Evolutionary conservation across 163 green algal species (phyloP), one percentile per base, ranked within the genome.

Genomic region (Scenedesmus sp.): DNA sequence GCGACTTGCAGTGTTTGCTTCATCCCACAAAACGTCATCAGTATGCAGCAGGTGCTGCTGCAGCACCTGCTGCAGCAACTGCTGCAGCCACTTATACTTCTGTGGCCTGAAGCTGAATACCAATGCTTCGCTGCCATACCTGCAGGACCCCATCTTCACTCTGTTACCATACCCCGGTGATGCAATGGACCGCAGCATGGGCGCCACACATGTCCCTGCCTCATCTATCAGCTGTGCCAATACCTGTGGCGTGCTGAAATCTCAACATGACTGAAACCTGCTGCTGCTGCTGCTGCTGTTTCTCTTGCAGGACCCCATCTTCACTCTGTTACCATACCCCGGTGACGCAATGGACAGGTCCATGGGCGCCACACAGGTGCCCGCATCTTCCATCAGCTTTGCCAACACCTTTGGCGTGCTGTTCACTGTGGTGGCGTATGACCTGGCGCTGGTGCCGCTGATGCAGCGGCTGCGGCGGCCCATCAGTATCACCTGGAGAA

Each of bases 351-450:
- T 93, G 90, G 90, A 93, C 77, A 57, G 85, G 13, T 10, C 56
- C 56, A 55, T 84, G 54, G 82, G 83, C 34, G 62, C 64, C 26
- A 79, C 60, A 23, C 18, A 77, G 5, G 67, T 93, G 1, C 90
- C 90, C 1, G 90, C 90, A 6, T 89, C 76, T 5, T 91, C 90
- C 7, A 91, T 93, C 46, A 79, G 26, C 62, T 93, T 93, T 26
- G 85, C 90, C 62, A 93, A 93, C 79, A 93, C 90, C 74, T 88
- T 91, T 82, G 84, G 84, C 15, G 84, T 93, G 73, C 60, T 93
- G 74, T 73, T 91, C 62, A 90, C 76, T 1, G 84, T 93, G 10
- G 62, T 83, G 2, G 64, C 3, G 18, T 93, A 91, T 15, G 90
- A 91, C 60, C 73, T 91, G 73, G 15, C 87, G 84, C 20, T 90